These are phyloP conservation scores for Leccinum sublutescens DNA, from an alignment of 768 basidiomycete species.

Conservation along the genomic window DNA sequence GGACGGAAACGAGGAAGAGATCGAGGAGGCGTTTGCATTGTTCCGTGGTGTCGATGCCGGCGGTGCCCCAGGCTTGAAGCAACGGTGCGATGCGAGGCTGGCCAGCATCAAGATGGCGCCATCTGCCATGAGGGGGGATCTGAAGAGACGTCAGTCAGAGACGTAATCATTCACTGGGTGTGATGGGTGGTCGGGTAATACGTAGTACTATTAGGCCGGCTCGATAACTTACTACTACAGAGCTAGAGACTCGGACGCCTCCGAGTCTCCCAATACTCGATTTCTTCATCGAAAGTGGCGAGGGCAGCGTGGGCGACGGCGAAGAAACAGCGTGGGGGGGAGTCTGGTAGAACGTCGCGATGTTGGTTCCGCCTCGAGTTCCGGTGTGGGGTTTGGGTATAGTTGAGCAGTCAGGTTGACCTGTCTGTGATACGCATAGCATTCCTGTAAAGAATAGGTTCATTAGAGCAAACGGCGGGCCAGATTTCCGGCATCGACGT, in stretches of 20 bases:
- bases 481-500: not conserved
- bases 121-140: constrained; percentile 88
- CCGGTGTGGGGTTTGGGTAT: constrained; percentile 23
- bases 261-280: too few species aligned
- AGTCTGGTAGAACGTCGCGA: constrained; percentile 16
- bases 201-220: too few species aligned
- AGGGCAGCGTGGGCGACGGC: too few species aligned
- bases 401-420: constrained; percentile 17
- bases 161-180: not conserved
- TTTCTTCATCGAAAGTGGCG: too few species aligned
- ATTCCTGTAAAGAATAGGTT: constrained; percentile 8
- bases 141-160: constrained; percentile 26
- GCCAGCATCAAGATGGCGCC: constrained; percentile 83
- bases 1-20: constrained; percentile 85
- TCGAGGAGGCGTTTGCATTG: constrained; percentile 77
- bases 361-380: constrained; percentile 17
- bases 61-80: constrained; percentile 52
- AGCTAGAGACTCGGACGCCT: too few species aligned
- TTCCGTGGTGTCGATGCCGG: constrained; percentile 48
- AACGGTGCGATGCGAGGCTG: constrained; percentile 61
- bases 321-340: too few species aligned
- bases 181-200: not conserved
- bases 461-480: not conserved
- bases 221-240: too few species aligned
- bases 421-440: constrained; percentile 23